Base-by-base conservation (phyloP, 306 rosid genomes). In the Trifolium fragiferum region DNA sequence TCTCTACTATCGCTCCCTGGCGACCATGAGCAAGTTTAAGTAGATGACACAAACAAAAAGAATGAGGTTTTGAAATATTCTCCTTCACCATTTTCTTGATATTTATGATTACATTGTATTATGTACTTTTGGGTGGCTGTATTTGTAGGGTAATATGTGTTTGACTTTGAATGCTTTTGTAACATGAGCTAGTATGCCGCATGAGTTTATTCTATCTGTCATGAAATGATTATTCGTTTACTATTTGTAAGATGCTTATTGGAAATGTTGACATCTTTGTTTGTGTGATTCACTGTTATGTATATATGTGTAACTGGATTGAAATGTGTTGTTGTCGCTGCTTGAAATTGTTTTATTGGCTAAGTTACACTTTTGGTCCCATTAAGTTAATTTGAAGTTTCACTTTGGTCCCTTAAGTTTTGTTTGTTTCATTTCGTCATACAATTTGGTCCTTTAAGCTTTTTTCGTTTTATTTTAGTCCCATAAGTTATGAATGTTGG, bases 1-100 rank as follows among this genome's bases (percentile, higher is more conserved):
- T 69, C 71, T 70, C 60, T 79, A 10, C 63, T 75, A 47, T 18
- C 72, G 60, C 78, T 78, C 4, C 75, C 81, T 9, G 21, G 10
- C 20, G 46, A 2, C 2, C 5, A 7, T 9, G 62, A 10, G 35
- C 32, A 40, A 51, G 82, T 8, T 10, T 13, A 20, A 49, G n/a
- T 44, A 2, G 38, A 16, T n/a, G 3, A 53, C 60, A 8, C 13
- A 8, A 53, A 9, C 60, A 19, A 54, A 14, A 54, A 54, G 14
- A 19, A 19, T 21, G 35, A 57, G 63, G n/a, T 21, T 11, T 18
- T 23, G 63, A 57, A 57, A 20, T 20, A 54, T 20, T 20, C 32
- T 54, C 15, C 32, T 57, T 23, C 63, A 57, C 33, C 6, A 55
- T 21, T 54, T 54, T 10, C 6, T 54, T 54, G 32, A 54, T 20